These are phyloP conservation scores for Coniochaeta sp. DNA, from an alignment of 2,329 filamentous ascomycete genomes.

Conservation along the genomic window DNA sequence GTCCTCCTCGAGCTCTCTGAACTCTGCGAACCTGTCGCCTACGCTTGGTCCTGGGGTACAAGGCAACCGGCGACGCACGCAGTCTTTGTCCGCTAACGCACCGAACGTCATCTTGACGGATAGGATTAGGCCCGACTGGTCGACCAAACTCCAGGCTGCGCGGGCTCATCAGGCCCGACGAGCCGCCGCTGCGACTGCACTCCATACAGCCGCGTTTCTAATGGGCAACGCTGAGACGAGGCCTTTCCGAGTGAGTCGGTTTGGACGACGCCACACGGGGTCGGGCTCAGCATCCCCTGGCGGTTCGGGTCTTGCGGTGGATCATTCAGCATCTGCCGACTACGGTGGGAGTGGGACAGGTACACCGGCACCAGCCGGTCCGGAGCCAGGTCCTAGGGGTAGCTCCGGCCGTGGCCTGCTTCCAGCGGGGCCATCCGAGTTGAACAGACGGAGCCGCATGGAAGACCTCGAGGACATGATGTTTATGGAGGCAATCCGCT, in stretches of 20 bases:
- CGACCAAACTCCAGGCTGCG: conserved; percentile 77
- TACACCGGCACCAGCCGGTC: conserved; percentile 16
- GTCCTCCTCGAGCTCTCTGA: conserved; percentile 78
- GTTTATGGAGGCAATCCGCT: conserved; percentile 92
- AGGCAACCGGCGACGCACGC: conserved; percentile 30
- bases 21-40: conserved; percentile 43
- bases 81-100: conserved; percentile 71
- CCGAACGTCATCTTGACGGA: conserved; percentile 89
- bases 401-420: conserved; percentile 19
- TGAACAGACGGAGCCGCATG: conserved; percentile 45
- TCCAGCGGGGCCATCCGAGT: conserved; percentile 11
- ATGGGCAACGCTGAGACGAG: conserved; percentile 56
- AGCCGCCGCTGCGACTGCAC: conserved; percentile 84
- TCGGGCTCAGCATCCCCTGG: conserved; percentile 20
- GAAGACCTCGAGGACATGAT: conserved; percentile 96
- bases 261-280: conserved; percentile 47
- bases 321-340: background rate
- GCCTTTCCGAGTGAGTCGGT: conserved; percentile 46
- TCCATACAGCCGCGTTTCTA: conserved; percentile 91
- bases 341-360: conserved; percentile 15
- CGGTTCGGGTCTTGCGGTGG: conserved; percentile 13
- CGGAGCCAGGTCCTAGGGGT: conserved; percentile 25
- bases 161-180: conserved; percentile 77
- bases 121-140: conserved; percentile 88
- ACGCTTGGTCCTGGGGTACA: conserved; percentile 16